Conservation (phyloP, 192 early-diverging fungal genomes). For the Coemansia sp. region DNA sequence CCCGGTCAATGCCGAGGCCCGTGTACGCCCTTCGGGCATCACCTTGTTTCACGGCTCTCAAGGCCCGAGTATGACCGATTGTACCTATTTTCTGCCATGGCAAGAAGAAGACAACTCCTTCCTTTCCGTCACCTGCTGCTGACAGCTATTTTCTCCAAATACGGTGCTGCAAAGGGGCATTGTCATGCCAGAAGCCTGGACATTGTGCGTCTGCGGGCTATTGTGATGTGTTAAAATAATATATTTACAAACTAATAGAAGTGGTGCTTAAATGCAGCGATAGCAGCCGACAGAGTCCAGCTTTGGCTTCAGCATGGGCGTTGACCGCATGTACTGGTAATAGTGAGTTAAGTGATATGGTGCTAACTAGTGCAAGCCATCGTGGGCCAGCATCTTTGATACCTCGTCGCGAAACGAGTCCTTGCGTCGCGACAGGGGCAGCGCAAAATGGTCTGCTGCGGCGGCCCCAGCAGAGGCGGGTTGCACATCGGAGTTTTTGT, state of each 20-base stretch:
- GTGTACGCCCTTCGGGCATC: not conserved
- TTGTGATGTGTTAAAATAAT: not conserved
- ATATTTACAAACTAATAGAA: constrained; percentile 1
- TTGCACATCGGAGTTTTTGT: not conserved
- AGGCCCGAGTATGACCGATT: not conserved
- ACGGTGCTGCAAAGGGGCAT: not conserved
- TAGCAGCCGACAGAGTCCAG: not conserved
- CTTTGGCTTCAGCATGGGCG: not conserved
- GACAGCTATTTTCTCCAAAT: constrained; percentile 7
- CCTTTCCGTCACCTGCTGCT: not conserved
- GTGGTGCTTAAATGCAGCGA: not conserved
- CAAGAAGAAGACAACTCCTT: not conserved
- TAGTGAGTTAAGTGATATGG: not conserved
- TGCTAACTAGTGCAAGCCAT: constrained; percentile 7
- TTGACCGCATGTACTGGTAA: not conserved
- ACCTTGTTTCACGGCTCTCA: not conserved
- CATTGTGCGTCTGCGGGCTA: not conserved
- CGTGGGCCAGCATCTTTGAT: constrained; percentile 15
- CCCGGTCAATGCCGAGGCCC: constrained; percentile 1
- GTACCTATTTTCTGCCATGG: not conserved
- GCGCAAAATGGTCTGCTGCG: not conserved
- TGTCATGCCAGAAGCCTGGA: not conserved
- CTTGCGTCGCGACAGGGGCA: constrained; percentile 8
- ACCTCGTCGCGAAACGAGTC: constrained; percentile 19
- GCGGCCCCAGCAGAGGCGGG: not conserved